Base-by-base conservation (phyloP, 108 stramenopile species). In the Cylindrotheca closterium region DNA sequence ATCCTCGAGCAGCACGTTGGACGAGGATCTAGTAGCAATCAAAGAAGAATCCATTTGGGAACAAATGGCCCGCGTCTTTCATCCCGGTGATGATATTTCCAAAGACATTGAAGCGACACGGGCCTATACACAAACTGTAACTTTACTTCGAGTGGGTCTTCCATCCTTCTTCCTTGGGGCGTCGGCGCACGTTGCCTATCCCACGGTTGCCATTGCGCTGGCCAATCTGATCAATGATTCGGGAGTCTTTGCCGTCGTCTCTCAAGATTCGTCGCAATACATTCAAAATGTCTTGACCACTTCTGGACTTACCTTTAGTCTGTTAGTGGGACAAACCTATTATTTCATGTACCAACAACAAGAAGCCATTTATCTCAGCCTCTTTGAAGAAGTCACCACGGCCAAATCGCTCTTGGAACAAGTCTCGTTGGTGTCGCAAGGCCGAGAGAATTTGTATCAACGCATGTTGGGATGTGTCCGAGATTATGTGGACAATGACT, bases 331-430 rank as follows among this genome's bases (percentile, higher is more conserved):
- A 63, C 87, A 95, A 56, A 92, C 89, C 26, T 95, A 89, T 63
- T 91, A 87, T 70, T 91, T 94, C 61, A 84, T 89, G 83, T 90
- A 92, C 59, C 84, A 89, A 50, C 89, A 91, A 63, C 86, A 91
- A 68, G 94, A 95, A 74, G 75, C 79, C 0, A 81, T 91, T 18
- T 94, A 94, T 61, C 63, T 82, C n/a, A 82, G 87, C 4, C 75
- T 94, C 21, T 94, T 87, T 58, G 78, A 90, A 32, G 92, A 94
- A 71, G 92, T 94, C 12, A 84, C 92, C 3, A 86, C 78, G 56
- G 86, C 92, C 8, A 94, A 94, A 65, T 84, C 79, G 1, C 67
- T 94, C 0, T 59, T 94, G 55, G 92, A 94, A 72, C 92, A 94
- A 65, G 83, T 91, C 24, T 84, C 86, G 2, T 80, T 94, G 51